These are phyloP conservation scores for Lepidium campestre DNA, from an alignment of 441 rosid species.

Conservation along the genomic window DNA sequence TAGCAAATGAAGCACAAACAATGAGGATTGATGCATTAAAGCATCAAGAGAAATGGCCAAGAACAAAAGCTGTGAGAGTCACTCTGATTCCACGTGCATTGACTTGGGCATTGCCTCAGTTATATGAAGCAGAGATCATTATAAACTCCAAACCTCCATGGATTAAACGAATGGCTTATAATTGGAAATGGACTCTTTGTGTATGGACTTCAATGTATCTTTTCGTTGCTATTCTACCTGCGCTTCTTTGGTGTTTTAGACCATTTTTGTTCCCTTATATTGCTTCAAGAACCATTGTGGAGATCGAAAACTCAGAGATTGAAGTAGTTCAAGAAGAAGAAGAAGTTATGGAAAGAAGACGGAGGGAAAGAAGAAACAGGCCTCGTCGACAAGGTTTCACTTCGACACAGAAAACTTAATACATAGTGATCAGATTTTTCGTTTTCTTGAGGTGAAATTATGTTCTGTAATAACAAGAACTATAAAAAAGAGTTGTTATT, in stretches of 20 bases:
- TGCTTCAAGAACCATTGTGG: neutral
- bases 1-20: slow-evolving; percentile 62
- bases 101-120: slow-evolving; percentile 47
- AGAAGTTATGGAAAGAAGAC: slow-evolving; percentile 38
- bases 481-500: neutral
- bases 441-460: neutral
- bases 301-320: neutral
- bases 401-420: neutral
- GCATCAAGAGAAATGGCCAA: slow-evolving; percentile 52
- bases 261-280: slow-evolving; percentile 36
- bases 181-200: slow-evolving; percentile 75
- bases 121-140: slow-evolving; percentile 54
- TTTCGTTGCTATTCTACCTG: slow-evolving; percentile 31
- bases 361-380: slow-evolving; percentile 41
- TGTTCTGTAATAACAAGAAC: slow-evolving; percentile 2
- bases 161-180: slow-evolving; percentile 51
- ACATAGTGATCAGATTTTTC: neutral
- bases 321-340: slow-evolving; percentile 9
- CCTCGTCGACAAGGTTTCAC: slow-evolving; percentile 10
- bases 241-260: slow-evolving; percentile 39
- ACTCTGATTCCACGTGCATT: slow-evolving; percentile 60
- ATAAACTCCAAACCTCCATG: slow-evolving; percentile 57
- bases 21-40: slow-evolving; percentile 35
- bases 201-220: slow-evolving; percentile 57
- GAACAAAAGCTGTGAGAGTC: slow-evolving; percentile 48